These are phyloP conservation scores for Solanum chmielewskii DNA, from an alignment of 257 asterid genomes.

Conservation along the genomic window DNA sequence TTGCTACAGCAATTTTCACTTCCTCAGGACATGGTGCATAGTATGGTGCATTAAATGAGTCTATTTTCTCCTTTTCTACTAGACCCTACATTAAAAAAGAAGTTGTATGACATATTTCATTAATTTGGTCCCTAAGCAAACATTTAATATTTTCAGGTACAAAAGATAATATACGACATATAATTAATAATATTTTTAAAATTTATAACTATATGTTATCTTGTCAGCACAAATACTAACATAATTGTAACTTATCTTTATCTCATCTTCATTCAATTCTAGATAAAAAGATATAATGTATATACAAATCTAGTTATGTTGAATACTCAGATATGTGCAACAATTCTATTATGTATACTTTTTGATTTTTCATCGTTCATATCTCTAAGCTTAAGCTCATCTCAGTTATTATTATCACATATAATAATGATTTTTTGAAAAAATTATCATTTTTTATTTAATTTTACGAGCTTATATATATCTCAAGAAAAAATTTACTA, in stretches of 20 bases:
- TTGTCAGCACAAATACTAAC: not conserved
- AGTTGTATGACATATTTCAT: not conserved
- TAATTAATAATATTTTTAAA: not conserved
- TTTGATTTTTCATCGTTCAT: not conserved
- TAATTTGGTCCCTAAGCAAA: not conserved
- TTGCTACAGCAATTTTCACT: conserved; percentile 20
- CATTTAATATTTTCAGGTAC: not conserved
- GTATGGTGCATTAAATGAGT: conserved; percentile 49
- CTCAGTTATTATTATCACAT: not conserved
- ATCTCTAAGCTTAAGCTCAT: not conserved
- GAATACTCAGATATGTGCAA: not conserved
- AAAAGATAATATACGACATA: not conserved
- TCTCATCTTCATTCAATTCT: not conserved
- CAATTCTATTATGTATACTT: not conserved
- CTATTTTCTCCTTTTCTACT: conserved; percentile 25
- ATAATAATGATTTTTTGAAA: rapidly evolving
- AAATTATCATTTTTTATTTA: too few relatives aligned
- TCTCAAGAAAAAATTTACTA: not conserved
- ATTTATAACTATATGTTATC: not conserved
- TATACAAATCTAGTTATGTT: not conserved
- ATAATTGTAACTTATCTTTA: not conserved
- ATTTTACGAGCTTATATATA: not conserved
- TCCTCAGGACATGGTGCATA: conserved; percentile 50
- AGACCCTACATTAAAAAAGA: conserved; percentile 12
- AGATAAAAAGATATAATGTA: not conserved